Percentiles rank a stretch among this genome's conserved stretches.
phyloP scores from a whole-genome alignment of 371 early-diverging fungal species.

The Fennellomyces sp. region DNA sequence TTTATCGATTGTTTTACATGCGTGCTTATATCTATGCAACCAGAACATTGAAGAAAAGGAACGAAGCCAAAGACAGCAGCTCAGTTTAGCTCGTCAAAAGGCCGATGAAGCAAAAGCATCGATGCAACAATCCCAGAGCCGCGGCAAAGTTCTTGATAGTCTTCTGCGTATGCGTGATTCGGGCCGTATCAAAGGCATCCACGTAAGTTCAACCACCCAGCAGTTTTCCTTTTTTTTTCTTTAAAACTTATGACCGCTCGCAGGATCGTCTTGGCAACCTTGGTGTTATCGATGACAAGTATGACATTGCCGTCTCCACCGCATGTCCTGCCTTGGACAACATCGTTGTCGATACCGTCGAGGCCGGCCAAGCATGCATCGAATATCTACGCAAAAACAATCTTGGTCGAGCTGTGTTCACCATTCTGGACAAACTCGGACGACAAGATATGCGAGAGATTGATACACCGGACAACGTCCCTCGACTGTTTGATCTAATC shows the following conservation, averaged over 20 bases:
- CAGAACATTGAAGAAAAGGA: slow-evolving; percentile 8
- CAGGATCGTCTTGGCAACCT: slow-evolving; percentile 95
- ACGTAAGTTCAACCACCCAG: slow-evolving; percentile 61
- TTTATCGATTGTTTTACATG: background rate
- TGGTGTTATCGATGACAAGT: slow-evolving; percentile 93
- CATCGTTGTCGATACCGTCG: slow-evolving; percentile 97
- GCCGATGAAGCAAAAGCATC: slow-evolving; percentile 69
- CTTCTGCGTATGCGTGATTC: slow-evolving; percentile 79
- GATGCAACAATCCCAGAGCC: slow-evolving; percentile 70
- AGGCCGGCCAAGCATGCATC: slow-evolving; percentile 91
- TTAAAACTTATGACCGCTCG: background rate
- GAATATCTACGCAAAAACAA: slow-evolving; percentile 87
- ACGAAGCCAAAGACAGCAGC: slow-evolving; percentile 3
- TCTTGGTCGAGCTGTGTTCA: slow-evolving; percentile 91
- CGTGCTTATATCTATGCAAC: background rate
- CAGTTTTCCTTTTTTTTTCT: too few relatives aligned
- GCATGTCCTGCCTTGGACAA: slow-evolving; percentile 88
- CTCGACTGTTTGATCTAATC: slow-evolving; percentile 93
- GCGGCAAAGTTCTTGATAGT: slow-evolving; percentile 74
- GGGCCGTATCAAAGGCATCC: slow-evolving; percentile 85
- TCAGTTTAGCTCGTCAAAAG: slow-evolving; percentile 58
- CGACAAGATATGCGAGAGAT: slow-evolving; percentile 51
- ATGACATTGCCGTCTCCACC: slow-evolving; percentile 97
- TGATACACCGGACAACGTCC: slow-evolving; percentile 81
- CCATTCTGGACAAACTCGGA: slow-evolving; percentile 84